phyloP scores from a whole-genome alignment of 2,329 filamentous ascomycete genomes.

The Exophiala spinifera region DNA sequence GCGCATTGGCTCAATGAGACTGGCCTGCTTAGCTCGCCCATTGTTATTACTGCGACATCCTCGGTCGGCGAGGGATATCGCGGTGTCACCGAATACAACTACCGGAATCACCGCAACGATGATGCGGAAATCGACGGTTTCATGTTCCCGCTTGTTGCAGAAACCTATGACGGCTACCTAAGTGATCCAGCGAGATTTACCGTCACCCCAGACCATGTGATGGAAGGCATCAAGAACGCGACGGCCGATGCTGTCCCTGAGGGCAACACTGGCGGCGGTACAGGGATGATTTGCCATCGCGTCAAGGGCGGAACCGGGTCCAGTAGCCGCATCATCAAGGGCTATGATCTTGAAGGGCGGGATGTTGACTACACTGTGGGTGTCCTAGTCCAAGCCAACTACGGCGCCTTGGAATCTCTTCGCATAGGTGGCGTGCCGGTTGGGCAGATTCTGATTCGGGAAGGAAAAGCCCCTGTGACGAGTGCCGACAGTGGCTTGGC shows the following conservation, averaged over 20 bases:
- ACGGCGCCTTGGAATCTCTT: conserved; percentile 57
- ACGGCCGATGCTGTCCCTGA: conserved; percentile 37
- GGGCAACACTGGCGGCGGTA: conserved; percentile 65
- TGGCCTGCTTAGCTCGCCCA: no score
- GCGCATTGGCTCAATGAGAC: no score
- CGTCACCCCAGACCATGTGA: background rate
- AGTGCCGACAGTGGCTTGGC: background rate
- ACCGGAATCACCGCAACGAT: no score
- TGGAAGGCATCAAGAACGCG: background rate
- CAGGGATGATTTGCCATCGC: conserved; percentile 64
- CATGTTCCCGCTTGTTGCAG: no score
- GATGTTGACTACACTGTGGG: conserved; percentile 53
- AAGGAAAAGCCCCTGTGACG: conserved; percentile 36
- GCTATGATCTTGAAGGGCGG: conserved; percentile 33
- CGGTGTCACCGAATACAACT: no score
- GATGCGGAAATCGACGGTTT: no score
- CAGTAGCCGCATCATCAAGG: conserved; percentile 49
- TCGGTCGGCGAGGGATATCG: no score
- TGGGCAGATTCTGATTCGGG: conserved; percentile 54
- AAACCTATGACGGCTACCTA: background rate
- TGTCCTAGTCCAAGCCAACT: conserved; percentile 64
- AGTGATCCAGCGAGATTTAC: background rate
- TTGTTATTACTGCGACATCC: no score
- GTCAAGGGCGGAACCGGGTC: conserved; percentile 67
- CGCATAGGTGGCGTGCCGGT: conserved; percentile 60